phyloP scores from a whole-genome alignment of 768 basidiomycete species.

The Russula compacta region DNA sequence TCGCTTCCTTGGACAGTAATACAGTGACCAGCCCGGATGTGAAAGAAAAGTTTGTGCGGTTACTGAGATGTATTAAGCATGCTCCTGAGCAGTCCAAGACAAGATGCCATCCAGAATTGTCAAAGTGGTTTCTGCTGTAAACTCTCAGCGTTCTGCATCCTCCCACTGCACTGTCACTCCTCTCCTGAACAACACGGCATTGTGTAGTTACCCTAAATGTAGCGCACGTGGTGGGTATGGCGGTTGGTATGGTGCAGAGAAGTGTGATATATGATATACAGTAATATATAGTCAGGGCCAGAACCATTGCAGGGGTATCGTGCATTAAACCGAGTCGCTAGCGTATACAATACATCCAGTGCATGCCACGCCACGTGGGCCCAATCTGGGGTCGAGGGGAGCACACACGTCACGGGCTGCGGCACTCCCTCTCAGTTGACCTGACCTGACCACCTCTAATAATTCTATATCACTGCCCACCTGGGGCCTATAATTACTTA shows the following conservation, averaged over 20 bases:
- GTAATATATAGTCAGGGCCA: not conserved
- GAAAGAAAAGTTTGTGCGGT: too few relatives aligned
- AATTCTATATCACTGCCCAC: not conserved
- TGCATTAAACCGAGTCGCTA: not conserved
- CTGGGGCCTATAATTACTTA: not conserved
- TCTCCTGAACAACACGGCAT: too few relatives aligned
- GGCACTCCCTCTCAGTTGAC: not conserved
- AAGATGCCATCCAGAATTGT: too few relatives aligned
- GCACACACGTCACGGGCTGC: not conserved
- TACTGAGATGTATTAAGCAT: too few relatives aligned
- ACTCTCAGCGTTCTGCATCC: not conserved
- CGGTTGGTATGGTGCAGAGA: too few relatives aligned
- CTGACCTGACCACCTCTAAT: not conserved
- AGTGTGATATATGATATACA: not conserved
- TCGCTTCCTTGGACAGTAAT: too few relatives aligned
- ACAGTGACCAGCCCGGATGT: too few relatives aligned
- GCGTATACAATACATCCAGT: too few relatives aligned
- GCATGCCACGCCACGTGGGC: not conserved
- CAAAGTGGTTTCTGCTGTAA: not conserved
- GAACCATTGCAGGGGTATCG: not conserved
- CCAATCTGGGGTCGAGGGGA: not conserved
- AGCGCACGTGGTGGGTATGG: too few relatives aligned
- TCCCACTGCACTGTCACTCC: not conserved
- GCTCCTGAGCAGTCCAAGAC: too few relatives aligned
- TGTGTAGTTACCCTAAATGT: too few relatives aligned